A percentile compares a stretch with the other conserved stretches of the same genome.
These are phyloP conservation scores for Gamsiella multidivaricata DNA, from an alignment of 192 early-diverging fungal genomes.

Conservation along the genomic window DNA sequence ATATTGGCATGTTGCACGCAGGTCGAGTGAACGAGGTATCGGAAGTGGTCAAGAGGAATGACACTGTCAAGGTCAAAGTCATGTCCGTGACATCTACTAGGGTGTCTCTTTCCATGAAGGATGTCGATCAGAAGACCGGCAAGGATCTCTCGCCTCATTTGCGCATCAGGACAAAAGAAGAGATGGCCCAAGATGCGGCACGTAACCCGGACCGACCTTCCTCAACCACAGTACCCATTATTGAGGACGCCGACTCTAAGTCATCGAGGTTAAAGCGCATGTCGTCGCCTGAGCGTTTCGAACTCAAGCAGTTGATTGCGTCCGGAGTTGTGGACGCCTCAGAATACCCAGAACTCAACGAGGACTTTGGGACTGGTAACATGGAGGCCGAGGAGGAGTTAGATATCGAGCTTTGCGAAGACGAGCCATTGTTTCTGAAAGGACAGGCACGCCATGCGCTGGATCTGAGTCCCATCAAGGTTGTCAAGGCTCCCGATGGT, in stretches of 20 bases:
- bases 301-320: conserved; percentile 97
- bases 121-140: conserved; percentile 95
- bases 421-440: conserved; percentile 94
- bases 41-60: conserved; percentile 87
- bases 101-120: conserved; percentile 93
- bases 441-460: conserved; percentile 90
- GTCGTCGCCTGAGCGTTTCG: conserved; percentile 95
- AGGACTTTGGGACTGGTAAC: conserved; percentile 84
- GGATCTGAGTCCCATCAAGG: conserved; percentile 94
- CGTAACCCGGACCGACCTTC: conserved; percentile 77
- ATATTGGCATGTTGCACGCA: conserved; percentile 77
- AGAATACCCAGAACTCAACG: conserved; percentile 90
- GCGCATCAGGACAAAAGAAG: conserved; percentile 71
- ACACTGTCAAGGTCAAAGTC: conserved; percentile 93
- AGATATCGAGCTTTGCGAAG: conserved; percentile 96
- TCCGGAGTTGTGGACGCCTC: conserved; percentile 88
- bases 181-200: conserved; percentile 67
- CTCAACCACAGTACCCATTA: conserved; percentile 42
- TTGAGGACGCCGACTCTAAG: conserved; percentile 61
- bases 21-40: conserved; percentile 79
- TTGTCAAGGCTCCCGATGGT: conserved; percentile 98
- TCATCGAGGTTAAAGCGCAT: conserved; percentile 78
- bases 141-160: conserved; percentile 88
- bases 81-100: conserved; percentile 88
- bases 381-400: conserved; percentile 95